Evolutionary conservation across 2,329 filamentous ascomycete species (phyloP).

Genomic region (Cladophialophora immunda): DNA sequence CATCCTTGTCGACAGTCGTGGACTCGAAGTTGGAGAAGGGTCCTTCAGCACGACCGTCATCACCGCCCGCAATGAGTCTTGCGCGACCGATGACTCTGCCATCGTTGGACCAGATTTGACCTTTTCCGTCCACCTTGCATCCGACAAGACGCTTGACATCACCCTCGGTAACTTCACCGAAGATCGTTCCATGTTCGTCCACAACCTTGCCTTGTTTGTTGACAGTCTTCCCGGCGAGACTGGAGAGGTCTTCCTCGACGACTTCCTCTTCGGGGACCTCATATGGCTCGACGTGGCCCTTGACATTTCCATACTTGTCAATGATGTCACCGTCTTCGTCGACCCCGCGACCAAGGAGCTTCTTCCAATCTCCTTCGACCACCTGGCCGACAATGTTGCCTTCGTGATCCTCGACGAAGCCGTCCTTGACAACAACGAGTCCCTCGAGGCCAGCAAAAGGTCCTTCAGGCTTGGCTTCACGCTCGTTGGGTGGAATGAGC

Average conservation of each 20-base stretch:
- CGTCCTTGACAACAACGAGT: conserved; percentile 65
- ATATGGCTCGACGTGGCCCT: conserved; percentile 67
- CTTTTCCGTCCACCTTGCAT: conserved; percentile 69
- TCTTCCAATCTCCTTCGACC: conserved; percentile 74
- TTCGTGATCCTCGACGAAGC: conserved; percentile 76
- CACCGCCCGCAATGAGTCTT: conserved; percentile 63
- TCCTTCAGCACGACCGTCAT: conserved; percentile 51
- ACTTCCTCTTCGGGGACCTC: conserved; percentile 58
- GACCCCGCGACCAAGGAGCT: conserved; percentile 75
- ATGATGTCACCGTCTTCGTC: conserved; percentile 85
- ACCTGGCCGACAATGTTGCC: conserved; percentile 78
- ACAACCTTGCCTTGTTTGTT: conserved; percentile 72
- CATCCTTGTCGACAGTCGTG: conserved; percentile 65
- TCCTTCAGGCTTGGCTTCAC: conserved; percentile 63
- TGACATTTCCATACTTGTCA: conserved; percentile 75
- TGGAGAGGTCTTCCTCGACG: conserved; percentile 63
- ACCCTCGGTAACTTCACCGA: conserved; percentile 66
- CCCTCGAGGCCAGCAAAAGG: conserved; percentile 67
- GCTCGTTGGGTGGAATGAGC: conserved; percentile 65
- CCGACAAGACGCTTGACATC: conserved; percentile 65
- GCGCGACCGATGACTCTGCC: conserved; percentile 68
- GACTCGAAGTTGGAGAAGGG: conserved; percentile 68
- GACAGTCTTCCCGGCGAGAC: conserved; percentile 68
- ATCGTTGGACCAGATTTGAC: conserved; percentile 70
- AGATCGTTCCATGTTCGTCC: conserved; percentile 65